Base-by-base conservation (phyloP, 2,329 filamentous ascomycete genomes). In the Alternaria viburni region DNA sequence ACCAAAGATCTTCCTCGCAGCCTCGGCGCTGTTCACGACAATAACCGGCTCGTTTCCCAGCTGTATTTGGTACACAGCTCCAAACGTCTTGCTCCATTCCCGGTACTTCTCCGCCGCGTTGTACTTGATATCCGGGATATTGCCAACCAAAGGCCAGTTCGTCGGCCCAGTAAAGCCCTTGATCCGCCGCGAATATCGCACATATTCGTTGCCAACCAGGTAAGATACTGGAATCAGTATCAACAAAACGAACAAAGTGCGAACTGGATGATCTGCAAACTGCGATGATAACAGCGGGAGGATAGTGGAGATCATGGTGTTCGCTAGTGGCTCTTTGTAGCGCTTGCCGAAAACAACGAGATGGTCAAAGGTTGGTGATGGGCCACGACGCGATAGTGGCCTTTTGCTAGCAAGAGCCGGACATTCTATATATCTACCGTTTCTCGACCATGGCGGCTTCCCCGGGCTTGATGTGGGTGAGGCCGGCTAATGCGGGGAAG, bases 21-120 rank as follows among this genome's bases (percentile, higher is more conserved):
- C 76, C 23, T 77, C 77, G 0, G 81, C 81, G 45, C 72, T 81
- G 64, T 82, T 83, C 44, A 83, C 81, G 9, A 83, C 80, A 6
- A 83, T 71, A 5, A 83, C 78, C 0, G 81, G 81, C 41, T 81
- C 77, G 30, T 83, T 83, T 17, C 82, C 81, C 2, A 83, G 74
- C 64, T 83, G 80, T n/a, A 83, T 82, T 65, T 83, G 82, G 50
- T 82, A 83, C 10, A 83, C 80, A 0, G 77, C 74, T 13, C 81
- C 81, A 64, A 81, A 81, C 12, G 67, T 74, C 63, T 78, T 76
- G 46, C 79, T 74, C 81, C 81, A 83, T 58, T 81, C 68, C 10
- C 81, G 77, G 59, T 83, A 83, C 62, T 80, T 80, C 51, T 83
- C 80, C 3, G 81, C 77, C 0, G 81, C 80, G 45, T 83, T 82